phyloP scores from a whole-genome alignment of 2,329 filamentous ascomycete species.

The Ophiocordyceps camponoti-saundersi region DNA sequence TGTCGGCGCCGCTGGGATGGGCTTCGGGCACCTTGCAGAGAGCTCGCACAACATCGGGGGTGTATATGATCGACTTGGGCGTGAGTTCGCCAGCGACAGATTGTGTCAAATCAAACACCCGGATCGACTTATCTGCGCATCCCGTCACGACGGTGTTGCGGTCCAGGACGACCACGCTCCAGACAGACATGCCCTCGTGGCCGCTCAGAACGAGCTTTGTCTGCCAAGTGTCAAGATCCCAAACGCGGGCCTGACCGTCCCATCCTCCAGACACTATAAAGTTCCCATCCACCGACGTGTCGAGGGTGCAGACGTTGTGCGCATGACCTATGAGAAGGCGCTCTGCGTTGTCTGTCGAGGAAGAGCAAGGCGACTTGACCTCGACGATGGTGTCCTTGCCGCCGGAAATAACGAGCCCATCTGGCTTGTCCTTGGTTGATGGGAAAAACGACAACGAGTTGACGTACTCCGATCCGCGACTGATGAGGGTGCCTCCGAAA shows the following conservation, averaged over 20 bases:
- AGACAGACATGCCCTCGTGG: constrained; percentile 62
- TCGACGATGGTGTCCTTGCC: constrained; percentile 91
- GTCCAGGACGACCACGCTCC: constrained; percentile 79
- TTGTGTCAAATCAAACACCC: constrained; percentile 58
- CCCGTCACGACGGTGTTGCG: constrained; percentile 72
- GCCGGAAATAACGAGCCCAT: constrained; percentile 73
- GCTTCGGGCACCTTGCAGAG: constrained; percentile 61
- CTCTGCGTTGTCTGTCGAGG: constrained; percentile 61
- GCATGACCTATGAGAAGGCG: constrained; percentile 73
- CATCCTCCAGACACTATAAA: constrained; percentile 84
- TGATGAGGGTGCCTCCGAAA: constrained; percentile 65
- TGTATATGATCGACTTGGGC: constrained; percentile 37
- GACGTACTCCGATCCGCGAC: constrained; percentile 70
- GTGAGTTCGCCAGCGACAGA: constrained; percentile 37
- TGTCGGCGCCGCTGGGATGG: constrained; percentile 72
- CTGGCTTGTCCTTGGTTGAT: constrained; percentile 48
- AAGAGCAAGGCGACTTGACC: constrained; percentile 54
- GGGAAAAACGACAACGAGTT: constrained; percentile 68
- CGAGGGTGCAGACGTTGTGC: constrained; percentile 75
- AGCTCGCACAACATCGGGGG: constrained; percentile 74
- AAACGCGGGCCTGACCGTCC: constrained; percentile 78
- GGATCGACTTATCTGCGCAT: constrained; percentile 78
- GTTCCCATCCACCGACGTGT: constrained; percentile 53
- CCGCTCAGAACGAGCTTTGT: constrained; percentile 52
- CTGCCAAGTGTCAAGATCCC: constrained; percentile 78